A percentile compares a stretch with the other conserved stretches of the same genome.
These are phyloP conservation scores for Erodium maritimum DNA, from an alignment of 345 rosid species.

Conservation along the genomic window DNA sequence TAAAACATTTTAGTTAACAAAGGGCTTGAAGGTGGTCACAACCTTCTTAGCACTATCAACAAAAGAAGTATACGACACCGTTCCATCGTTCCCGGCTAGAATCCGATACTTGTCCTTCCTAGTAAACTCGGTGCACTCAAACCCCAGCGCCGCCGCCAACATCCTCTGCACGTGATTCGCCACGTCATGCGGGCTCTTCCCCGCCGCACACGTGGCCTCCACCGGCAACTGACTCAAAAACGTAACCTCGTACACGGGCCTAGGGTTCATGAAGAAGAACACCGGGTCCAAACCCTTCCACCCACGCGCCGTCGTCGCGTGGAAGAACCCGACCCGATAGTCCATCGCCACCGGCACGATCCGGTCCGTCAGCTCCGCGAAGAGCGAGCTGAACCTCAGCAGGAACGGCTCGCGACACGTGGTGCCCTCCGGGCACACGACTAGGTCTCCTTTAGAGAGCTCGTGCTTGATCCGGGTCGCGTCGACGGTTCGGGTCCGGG, in stretches of 20 bases:
- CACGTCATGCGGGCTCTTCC: constrained; percentile 83
- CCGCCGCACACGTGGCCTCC: constrained; percentile 82
- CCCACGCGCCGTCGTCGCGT: constrained; percentile 87
- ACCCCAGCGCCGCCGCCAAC: constrained; percentile 72
- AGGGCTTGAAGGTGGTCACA: constrained; percentile 51
- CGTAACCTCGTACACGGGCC: constrained; percentile 81
- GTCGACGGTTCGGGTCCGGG: constrained; percentile 58
- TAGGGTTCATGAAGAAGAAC: constrained; percentile 91
- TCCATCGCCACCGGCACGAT: constrained; percentile 94
- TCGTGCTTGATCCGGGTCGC: constrained; percentile 48
- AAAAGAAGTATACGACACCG: constrained; percentile 39
- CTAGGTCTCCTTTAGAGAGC: constrained; percentile 55
- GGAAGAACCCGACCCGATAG: constrained; percentile 84
- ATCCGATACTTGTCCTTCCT: constrained; percentile 79
- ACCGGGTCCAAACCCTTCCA: constrained; percentile 86
- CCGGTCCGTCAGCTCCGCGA: constrained; percentile 70
- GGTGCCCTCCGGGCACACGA: constrained; percentile 86
- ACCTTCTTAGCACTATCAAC: constrained; percentile 42
- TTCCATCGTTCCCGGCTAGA: constrained; percentile 80
- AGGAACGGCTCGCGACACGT: constrained; percentile 89
- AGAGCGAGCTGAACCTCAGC: constrained; percentile 71
- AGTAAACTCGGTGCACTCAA: constrained; percentile 86
- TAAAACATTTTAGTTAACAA: constrained; percentile 11
- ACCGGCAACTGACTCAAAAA: constrained; percentile 70
- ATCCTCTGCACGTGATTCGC: constrained; percentile 85